phyloP scores from a whole-genome alignment of 139 green algal genomes.

The Chlorella sp. region DNA sequence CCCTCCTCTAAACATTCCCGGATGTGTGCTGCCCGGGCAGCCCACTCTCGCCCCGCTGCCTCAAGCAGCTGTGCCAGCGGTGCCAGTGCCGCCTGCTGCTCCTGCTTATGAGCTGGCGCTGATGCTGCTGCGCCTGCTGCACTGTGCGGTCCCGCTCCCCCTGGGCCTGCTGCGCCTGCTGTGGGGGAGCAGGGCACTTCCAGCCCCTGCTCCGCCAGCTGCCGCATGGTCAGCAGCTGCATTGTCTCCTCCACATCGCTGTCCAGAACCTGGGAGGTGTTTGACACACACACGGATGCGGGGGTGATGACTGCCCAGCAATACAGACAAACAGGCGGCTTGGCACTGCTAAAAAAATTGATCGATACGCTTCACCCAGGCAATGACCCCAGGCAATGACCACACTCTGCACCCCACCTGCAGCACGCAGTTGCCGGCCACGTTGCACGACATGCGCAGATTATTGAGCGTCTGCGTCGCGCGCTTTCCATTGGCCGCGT shows the following conservation, averaged over 20 bases:
- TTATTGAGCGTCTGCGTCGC: slow-evolving; percentile 84
- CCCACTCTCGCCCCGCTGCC: background rate
- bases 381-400: no score
- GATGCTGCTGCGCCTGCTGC: background rate
- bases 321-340: no score
- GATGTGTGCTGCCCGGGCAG: background rate
- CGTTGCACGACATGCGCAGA: slow-evolving; percentile 82
- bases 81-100: background rate
- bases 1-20: slow-evolving; percentile 61
- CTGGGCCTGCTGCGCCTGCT: background rate
- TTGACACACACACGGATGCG: no score
- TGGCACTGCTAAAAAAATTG: no score
- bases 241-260: slow-evolving; percentile 71
- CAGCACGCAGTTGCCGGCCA: slow-evolving; percentile 77
- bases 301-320: no score
- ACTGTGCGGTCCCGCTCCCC: no score
- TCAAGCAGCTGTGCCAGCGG: slow-evolving; percentile 33
- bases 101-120: background rate
- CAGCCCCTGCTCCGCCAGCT: background rate
- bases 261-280: slow-evolving; percentile 59
- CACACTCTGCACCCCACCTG: background rate
- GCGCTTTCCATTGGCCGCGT: slow-evolving; percentile 58
- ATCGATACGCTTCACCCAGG: no score
- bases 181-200: background rate
- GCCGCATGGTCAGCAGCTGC: slow-evolving; percentile 55